Evolutionary conservation across 2,329 filamentous ascomycete species (phyloP).

Genomic region (Rhytidhysteron rufulum): DNA sequence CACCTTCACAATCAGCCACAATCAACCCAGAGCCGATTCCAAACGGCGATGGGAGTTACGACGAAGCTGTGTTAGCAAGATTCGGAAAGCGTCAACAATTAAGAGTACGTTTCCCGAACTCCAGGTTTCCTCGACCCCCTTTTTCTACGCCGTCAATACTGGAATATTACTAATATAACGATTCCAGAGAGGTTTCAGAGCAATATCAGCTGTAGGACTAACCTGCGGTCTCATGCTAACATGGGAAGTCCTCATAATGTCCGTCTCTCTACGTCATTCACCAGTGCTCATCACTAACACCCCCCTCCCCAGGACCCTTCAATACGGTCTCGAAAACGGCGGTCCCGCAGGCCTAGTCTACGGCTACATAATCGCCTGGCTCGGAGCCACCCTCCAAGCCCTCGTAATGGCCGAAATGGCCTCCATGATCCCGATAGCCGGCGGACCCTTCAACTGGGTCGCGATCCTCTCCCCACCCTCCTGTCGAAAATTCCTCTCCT

Average conservation of each 20-base stretch:
- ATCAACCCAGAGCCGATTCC: no score
- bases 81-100: not conserved
- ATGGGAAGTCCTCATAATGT: constrained; percentile 13
- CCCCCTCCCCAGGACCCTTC: constrained; percentile 1
- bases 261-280: not conserved
- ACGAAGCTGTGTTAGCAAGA: not conserved
- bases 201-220: constrained; percentile 11
- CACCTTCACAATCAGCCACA: no score
- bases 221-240: constrained; percentile 11
- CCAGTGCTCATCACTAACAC: not conserved
- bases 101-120: not conserved
- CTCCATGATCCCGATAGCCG: constrained; percentile 20
- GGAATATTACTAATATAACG: no score
- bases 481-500: constrained; percentile 35
- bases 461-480: constrained; percentile 31
- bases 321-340: constrained; percentile 6
- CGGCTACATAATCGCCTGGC: constrained; percentile 9
- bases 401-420: constrained; percentile 13
- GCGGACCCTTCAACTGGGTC: constrained; percentile 27
- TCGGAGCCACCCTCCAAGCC: constrained; percentile 4
- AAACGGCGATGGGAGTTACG: not conserved
- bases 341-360: constrained; percentile 10
- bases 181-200: constrained; percentile 11
- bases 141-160: no score
- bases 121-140: not conserved